A percentile compares a stretch with the other conserved stretches of the same genome.
Evolutionary conservation across 2,329 filamentous ascomycete species (phyloP).

Genomic region (Beauveria rudraprayagi): DNA sequence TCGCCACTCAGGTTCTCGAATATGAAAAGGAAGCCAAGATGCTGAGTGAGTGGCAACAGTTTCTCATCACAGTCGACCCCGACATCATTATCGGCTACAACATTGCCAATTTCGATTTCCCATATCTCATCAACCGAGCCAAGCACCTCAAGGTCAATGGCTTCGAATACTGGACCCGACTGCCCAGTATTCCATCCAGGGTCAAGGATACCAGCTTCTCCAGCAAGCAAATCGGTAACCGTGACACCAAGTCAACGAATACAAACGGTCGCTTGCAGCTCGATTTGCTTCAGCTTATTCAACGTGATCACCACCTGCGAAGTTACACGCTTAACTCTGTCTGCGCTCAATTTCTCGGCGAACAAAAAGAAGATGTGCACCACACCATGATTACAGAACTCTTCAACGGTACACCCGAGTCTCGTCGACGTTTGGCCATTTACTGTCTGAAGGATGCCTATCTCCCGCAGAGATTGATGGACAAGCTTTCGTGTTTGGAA

Average conservation of each 20-base stretch:
- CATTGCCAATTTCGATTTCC: conserved; percentile 97
- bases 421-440: conserved; percentile 78
- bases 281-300: conserved; percentile 88
- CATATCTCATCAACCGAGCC: conserved; percentile 84
- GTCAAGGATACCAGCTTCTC: conserved; percentile 79
- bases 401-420: conserved; percentile 93
- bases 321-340: conserved; percentile 98
- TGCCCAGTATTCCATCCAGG: conserved; percentile 62
- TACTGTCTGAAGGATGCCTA: conserved; percentile 99
- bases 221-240: conserved; percentile 96
- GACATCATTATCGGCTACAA: conserved; percentile 99
- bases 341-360: conserved; percentile 85
- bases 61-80: conserved; percentile 81
- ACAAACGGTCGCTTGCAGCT: conserved; percentile 90
- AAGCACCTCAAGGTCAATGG: conserved; percentile 69
- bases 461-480: conserved; percentile 85
- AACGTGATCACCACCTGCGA: conserved; percentile 87
- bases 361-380: conserved; percentile 98
- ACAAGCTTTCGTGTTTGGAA: conserved; percentile 95
- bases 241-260: conserved; percentile 89
- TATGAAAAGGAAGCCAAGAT: conserved; percentile 78
- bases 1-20: conserved; percentile 86
- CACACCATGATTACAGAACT: conserved; percentile 99
- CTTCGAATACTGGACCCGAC: conserved; percentile 83
- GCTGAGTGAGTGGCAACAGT: conserved; percentile 88